Evolutionary conservation across 495 filamentous ascomycete species (phyloP), one percentile per base, ranked within the genome.

Genomic region (Aspergillus panamensis): DNA sequence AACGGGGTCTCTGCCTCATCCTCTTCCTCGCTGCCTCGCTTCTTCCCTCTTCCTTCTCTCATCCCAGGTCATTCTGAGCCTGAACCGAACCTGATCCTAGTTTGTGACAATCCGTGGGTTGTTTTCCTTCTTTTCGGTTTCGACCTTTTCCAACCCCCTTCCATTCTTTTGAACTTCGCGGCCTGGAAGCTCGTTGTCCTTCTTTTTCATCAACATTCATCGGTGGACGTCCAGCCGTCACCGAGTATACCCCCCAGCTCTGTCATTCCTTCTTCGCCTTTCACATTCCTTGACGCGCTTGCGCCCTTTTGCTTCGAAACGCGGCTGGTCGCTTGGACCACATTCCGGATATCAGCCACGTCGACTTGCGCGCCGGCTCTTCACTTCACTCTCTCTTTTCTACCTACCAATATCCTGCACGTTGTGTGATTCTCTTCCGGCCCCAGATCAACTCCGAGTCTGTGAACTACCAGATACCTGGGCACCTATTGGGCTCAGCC

Each of bases 121-220:
- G 3, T 57, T 52, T 51, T 53, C 33, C 43, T 29, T 48, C 49
- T 53, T 39, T 59, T 37, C 32, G 31, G 33, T 50, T 30, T 43
- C 47, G 45, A 48, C 56, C 42, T 40, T 44, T 58, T 51, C 49
- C 16, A 53, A 32, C 16, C 30, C 20, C 33, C 48, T n/a, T 53
- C 58, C 52, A 19, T 37, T 55, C 33, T 49, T 55, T 53, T 58
- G 39, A 39, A 30, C 32, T 55, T 40, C 53, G 58, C 57, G 55
- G 60, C 62, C 64, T 68, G 59, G 68, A 60, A 67, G 65, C 62
- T 70, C 62, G 73, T 70, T 68, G 70, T 67, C 73, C 66, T 71
- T 76, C 72, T 66, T 75, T 74, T 75, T 74, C 69, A n/a, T n/a
- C n/a, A n/a, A n/a, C n/a, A n/a, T n/a, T n/a, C n/a, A 66, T 65